These are phyloP conservation scores for Phytophthora europaea DNA, from an alignment of 352 stramenopile species.

Conservation along the genomic window DNA sequence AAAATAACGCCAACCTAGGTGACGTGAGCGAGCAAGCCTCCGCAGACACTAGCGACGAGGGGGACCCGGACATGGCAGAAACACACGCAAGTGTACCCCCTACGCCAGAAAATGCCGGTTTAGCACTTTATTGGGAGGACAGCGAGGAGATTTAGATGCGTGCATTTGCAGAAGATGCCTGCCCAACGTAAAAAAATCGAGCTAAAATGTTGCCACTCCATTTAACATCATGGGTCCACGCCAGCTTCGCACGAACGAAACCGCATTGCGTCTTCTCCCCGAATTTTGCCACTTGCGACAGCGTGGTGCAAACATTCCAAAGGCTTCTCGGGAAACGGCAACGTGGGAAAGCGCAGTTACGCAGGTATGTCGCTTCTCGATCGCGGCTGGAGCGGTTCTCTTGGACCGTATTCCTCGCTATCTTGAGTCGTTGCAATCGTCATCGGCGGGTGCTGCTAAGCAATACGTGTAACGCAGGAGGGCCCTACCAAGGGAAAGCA, in stretches of 20 bases:
- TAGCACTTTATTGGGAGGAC: slow-evolving; percentile 2
- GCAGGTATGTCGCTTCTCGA: slow-evolving; percentile 19
- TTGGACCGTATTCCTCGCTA: slow-evolving; percentile 7
- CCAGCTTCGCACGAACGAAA: slow-evolving; percentile 23
- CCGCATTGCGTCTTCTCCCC: slow-evolving; percentile 10
- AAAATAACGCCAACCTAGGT: not conserved
- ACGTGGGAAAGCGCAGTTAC: slow-evolving; percentile 14
- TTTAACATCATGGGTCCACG: not conserved
- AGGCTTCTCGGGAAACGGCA: slow-evolving; percentile 8
- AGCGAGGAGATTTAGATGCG: not conserved
- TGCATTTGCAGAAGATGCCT: not conserved
- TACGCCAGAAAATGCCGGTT: slow-evolving; percentile 18
- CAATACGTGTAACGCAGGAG: slow-evolving; percentile 3
- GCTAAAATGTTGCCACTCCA: not conserved
- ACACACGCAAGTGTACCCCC: slow-evolving; percentile 4
- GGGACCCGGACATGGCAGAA: slow-evolving; percentile 1
- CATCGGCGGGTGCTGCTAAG: slow-evolving; percentile 18
- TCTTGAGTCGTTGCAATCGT: slow-evolving; percentile 24
- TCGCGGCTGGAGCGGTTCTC: slow-evolving; percentile 3
- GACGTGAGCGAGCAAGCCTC: slow-evolving; percentile 7
- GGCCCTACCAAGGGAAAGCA: slow-evolving; percentile 11
- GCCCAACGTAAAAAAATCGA: not conserved
- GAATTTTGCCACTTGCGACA: slow-evolving; percentile 28
- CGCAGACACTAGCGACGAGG: not conserved
- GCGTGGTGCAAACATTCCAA: slow-evolving; percentile 5